Evolutionary conservation across 2,329 filamentous ascomycete genomes (phyloP), one percentile per base, ranked within the genome.

Genomic region (Nemania sp.): DNA sequence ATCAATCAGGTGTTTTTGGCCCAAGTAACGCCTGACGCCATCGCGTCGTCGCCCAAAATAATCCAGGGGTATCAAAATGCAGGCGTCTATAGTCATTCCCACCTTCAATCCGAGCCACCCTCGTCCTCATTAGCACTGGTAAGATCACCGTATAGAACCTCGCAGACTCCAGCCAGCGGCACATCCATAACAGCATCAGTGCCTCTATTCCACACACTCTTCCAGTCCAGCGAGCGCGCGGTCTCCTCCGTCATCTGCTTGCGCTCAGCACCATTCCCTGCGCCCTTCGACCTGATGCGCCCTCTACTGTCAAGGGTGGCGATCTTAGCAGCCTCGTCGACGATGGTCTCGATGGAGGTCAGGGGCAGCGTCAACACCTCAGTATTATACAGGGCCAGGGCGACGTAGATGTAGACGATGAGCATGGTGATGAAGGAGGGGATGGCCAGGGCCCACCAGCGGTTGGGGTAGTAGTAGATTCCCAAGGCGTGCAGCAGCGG

Each of bases 121-220:
- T 56, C 60, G 47, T 62, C 55, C 34, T 59, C 60, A 31, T 62
- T 60, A 31, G 59, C 61, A 47, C 62, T 56, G 6, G 30, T 46
- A 43, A 60, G 43, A 46, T 83, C 81, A 0, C 91, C 92, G 72
- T 97, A 99, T 19, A 99, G 70, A 28, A 99, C 86, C 75, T 99
- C 92, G 68, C 93, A 97, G 2, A 97, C 93, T 0, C 93, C 94
- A 8, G 91, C 92, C 61, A 97, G 82, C 6, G 94, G 94, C 43
- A 99, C 87, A 74, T 99, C 94, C 89, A 99, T 89, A 6, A 97
- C 94, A 1, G 91, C 94, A 77, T 99, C 94, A 0, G 94, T 99
- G 15, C 94, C 91, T 64, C 90, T 86, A 66, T 86, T 91, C 94
- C 94, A 99, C 15, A 96, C 80, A 54, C 79, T 81, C 66, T 80